Evolutionary conservation across 805 yeast species (phyloP), one percentile per base, ranked within the genome.

Genomic region (Candida nanaspora): DNA sequence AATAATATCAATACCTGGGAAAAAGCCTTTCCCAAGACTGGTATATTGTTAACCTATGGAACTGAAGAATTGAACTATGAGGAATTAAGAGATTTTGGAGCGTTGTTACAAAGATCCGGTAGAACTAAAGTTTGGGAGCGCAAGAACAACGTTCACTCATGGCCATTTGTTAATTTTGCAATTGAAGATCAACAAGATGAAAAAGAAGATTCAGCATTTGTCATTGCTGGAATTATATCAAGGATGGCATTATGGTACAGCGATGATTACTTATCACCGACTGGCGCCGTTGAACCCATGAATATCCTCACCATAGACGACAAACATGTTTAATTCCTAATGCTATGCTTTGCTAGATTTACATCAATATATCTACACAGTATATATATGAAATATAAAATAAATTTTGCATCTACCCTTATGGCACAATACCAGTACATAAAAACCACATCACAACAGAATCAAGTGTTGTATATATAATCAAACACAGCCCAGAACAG

Each of bases 121-220:
- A 36, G 38, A 15, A 53, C 69, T 10, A 61, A 62, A 37, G 48
- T 64, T 13, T 62, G 63, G 43, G 51, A 55, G 16, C 62, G 58
- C 32, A 50, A 48, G 3, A 56, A 61, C 25, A 65, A 61, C 40
- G 50, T 68, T 2, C 80, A 74, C 44, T 62, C 70, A 16, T 74
- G 79, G 78, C 78, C 76, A 8, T 52, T 74, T 23, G 43, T 68
- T 5, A 53, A 58, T 3, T 65, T 66, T 39, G 57, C 57, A 35
- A 53, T 70, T 6, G 78, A 72, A 37, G 62, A 69, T 35, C 53
- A 59, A 4, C 61, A 64, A 34, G 69, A 65, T 22, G 71, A 65
- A 39, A 65, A 73, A 41, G 70, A 67, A 39, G 66, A 58, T 25
- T 69, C 73, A 25, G 51, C 71, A 16, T 65, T 66, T 33, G 42